Conservation (phyloP, 768 basidiomycete genomes). For the Lactifluus rugatus region DNA sequence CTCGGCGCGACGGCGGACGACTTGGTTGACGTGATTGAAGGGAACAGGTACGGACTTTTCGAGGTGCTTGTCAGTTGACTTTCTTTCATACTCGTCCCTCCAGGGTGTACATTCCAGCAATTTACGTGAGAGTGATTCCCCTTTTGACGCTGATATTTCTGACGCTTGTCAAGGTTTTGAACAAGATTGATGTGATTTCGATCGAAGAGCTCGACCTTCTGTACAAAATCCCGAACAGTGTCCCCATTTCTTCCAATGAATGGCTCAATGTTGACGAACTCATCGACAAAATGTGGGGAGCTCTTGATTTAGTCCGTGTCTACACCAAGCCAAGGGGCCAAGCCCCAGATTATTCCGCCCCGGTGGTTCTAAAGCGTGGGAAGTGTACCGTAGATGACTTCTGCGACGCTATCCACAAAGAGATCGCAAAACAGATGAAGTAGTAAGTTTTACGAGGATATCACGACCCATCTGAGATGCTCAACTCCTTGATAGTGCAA, state of each 20-base stretch:
- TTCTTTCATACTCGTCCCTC: background rate
- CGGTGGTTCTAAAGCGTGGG: constrained; percentile 73
- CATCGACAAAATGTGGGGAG: constrained; percentile 86
- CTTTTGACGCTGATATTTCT: background rate
- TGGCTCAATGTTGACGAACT: constrained; percentile 98
- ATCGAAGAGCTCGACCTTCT: constrained; percentile 95
- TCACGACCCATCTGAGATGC: background rate
- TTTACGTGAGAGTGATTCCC: constrained; percentile 52
- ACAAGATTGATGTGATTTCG: constrained; percentile 97
- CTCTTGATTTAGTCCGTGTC: constrained; percentile 85
- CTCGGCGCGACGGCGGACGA: constrained; percentile 90
- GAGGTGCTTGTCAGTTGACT: background rate
- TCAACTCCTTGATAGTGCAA: constrained; percentile 40
- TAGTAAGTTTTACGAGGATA: constrained; percentile 45
- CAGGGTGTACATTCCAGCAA: constrained; percentile 86
- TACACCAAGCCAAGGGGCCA: constrained; percentile 94
- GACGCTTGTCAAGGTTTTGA: constrained; percentile 47
- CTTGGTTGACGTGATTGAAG: constrained; percentile 94
- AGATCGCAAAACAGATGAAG: constrained; percentile 97
- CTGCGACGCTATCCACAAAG: constrained; percentile 90
- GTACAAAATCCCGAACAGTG: constrained; percentile 93
- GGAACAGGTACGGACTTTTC: constrained; percentile 58
- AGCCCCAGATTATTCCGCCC: constrained; percentile 80
- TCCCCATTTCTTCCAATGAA: constrained; percentile 86
- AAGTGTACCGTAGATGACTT: constrained; percentile 75